Evolutionary conservation across 345 rosid genomes (phyloP), one percentile per base, ranked within the genome.

Genomic region (Reutealis trisperma): DNA sequence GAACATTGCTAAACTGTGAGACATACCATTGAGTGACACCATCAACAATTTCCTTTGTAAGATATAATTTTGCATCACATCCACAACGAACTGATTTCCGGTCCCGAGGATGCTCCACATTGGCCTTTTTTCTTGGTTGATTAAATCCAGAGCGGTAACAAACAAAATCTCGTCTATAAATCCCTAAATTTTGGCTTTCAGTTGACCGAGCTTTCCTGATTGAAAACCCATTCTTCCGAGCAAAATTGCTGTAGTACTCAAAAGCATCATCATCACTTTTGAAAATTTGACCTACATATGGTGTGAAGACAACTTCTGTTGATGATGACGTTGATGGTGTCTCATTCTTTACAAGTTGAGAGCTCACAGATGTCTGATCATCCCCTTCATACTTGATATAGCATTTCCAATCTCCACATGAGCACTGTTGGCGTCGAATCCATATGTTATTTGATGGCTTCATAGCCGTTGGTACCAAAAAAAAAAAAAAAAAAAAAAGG

Each of bases 381-480:
- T 93, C 93, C 76, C 92, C 92, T 54, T 93, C 94, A 70, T 84
- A 72, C 75, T 81, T 87, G 67, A 90, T 80, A 27, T 85, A 93
- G 69, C 99, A 95, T 72, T 95, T 95, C 98, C 98, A 92, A 82
- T 95, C 97, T 73, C 98, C 96, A 75, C 99, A 95, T 4, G 94
- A 93, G 77, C 99, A 95, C 71, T 95, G 97, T 73, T 93, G 99
- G 27, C 89, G 88, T 70, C 89, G 90, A 82, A 93, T 93, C 97
- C 99, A 93, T 75, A 95, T 86, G 75, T 90, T 92, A 77, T 78
- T 88, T 25, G 89, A 86, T 24, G 91, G 87, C 82, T 87, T 93
- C 86, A 85, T 84, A 57, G 89, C 78, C 89, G 85, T 85, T 58
- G 67, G 44, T 65, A 67, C 44, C 34, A 69, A 79, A 79, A 62